Conservation (phyloP, 805 yeast species). For the Monosporozyma unispora region DNA sequence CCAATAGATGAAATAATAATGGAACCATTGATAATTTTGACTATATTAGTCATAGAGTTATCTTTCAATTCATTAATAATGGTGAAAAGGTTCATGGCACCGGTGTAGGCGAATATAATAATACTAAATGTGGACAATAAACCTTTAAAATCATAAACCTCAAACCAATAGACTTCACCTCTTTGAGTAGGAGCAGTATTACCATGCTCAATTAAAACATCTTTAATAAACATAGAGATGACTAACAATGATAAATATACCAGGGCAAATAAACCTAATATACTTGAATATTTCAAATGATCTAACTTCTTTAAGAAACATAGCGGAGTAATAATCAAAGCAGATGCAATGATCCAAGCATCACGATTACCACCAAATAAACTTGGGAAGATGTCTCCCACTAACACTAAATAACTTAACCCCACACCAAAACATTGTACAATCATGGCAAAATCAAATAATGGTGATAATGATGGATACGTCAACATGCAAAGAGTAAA, state of each 20-base stretch:
- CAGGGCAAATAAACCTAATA: slow-evolving; percentile 61
- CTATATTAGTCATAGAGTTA: slow-evolving; percentile 41
- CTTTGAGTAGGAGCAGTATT: slow-evolving; percentile 28
- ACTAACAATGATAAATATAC: slow-evolving; percentile 41
- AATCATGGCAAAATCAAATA: slow-evolving; percentile 69
- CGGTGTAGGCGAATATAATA: slow-evolving; percentile 71
- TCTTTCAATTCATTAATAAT: slow-evolving; percentile 61
- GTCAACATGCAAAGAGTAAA: slow-evolving; percentile 63
- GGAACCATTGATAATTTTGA: slow-evolving; percentile 38
- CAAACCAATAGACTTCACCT: slow-evolving; percentile 36
- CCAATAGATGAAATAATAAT: slow-evolving; percentile 45
- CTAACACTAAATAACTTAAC: slow-evolving; percentile 58
- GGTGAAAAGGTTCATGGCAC: slow-evolving; percentile 73
- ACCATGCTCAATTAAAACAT: slow-evolving; percentile 19
- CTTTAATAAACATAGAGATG: slow-evolving; percentile 42
- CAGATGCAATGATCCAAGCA: slow-evolving; percentile 40
- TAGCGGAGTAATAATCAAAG: slow-evolving; percentile 51
- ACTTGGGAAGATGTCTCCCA: slow-evolving; percentile 70
- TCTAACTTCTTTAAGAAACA: slow-evolving; percentile 55
- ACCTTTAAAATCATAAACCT: slow-evolving; percentile 37
- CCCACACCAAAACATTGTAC: slow-evolving; percentile 77
- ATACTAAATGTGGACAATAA: slow-evolving; percentile 60
- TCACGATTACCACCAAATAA: slow-evolving; percentile 39
- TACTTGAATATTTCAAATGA: slow-evolving; percentile 58
- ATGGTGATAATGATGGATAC: slow-evolving; percentile 56